phyloP scores from a whole-genome alignment of 2,329 filamentous ascomycete species.

The Scedosporium dehoogii region DNA sequence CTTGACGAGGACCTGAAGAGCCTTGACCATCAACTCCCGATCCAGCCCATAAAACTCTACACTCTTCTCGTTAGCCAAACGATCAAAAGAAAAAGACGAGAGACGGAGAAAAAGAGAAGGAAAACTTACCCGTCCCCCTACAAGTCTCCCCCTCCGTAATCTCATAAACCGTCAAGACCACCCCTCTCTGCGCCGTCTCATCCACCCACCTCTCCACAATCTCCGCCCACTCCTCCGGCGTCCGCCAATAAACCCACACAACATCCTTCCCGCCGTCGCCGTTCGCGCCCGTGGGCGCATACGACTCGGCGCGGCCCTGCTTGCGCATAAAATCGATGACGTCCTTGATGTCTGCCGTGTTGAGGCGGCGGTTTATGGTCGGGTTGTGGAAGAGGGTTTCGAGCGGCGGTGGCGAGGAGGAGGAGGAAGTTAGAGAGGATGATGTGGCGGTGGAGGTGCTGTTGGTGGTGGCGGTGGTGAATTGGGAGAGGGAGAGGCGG shows the following conservation, averaged over 20 bases:
- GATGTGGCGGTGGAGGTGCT: slow-evolving; percentile 6
- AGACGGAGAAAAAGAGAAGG: not conserved
- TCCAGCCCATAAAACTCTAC: slow-evolving; percentile 85
- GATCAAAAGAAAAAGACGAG: slow-evolving; percentile 9
- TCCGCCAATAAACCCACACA: slow-evolving; percentile 75
- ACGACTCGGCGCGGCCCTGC: slow-evolving; percentile 58
- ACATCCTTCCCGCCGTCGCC: slow-evolving; percentile 34
- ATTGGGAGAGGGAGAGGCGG: slow-evolving; percentile 56
- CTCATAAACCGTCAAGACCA: slow-evolving; percentile 88
- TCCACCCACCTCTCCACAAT: slow-evolving; percentile 74
- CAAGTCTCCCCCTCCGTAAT: slow-evolving; percentile 79
- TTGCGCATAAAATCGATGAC: slow-evolving; percentile 49
- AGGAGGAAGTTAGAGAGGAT: slow-evolving; percentile 22
- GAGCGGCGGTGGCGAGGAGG: slow-evolving; percentile 20
- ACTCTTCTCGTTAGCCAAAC: not conserved
- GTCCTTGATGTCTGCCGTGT: slow-evolving; percentile 41
- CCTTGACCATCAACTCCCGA: slow-evolving; percentile 66
- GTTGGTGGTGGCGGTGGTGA: slow-evolving; percentile 36
- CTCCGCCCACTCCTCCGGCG: slow-evolving; percentile 82
- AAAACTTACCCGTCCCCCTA: slow-evolving; percentile 47
- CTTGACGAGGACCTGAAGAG: slow-evolving; percentile 74
- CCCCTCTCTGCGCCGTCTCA: slow-evolving; percentile 77
- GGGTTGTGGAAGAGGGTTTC: slow-evolving; percentile 48
- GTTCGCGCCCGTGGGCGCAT: slow-evolving; percentile 22
- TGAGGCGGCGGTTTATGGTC: slow-evolving; percentile 39